Evolutionary conservation across 495 filamentous ascomycete genomes (phyloP).

Genomic region (Pseudomonodictys pantanalensis): DNA sequence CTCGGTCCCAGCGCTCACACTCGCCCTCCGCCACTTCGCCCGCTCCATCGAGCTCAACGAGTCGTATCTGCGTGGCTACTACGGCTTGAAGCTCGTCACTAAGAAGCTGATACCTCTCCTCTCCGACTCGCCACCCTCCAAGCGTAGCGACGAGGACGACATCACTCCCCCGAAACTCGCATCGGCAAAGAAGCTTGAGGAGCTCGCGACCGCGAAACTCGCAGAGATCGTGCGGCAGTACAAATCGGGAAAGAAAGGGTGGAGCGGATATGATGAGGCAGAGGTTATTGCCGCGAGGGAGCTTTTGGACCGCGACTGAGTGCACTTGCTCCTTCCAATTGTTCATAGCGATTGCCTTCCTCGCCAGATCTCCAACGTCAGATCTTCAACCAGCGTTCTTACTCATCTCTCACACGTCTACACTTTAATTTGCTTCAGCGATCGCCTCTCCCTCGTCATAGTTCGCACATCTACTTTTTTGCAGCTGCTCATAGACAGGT

Average conservation of each 20-base stretch:
- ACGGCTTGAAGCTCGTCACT: constrained; percentile 75
- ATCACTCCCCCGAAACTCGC: constrained; percentile 41
- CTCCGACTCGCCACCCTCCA: constrained; percentile 11
- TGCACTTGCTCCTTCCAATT: no score
- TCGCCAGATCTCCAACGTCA: no score
- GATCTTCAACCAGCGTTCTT: no score
- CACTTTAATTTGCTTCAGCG: no score
- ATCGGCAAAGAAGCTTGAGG: constrained; percentile 65
- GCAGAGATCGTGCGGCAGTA: constrained; percentile 68
- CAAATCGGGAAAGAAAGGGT: constrained; percentile 58
- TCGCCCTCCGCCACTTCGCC: constrained; percentile 78
- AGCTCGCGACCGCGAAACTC: constrained; percentile 69
- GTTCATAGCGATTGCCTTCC: no score
- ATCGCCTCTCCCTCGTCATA: no score
- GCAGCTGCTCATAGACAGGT: no score
- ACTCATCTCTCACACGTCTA: no score
- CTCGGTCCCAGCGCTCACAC: constrained; percentile 54
- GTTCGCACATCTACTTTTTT: no score
- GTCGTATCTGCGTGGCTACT: constrained; percentile 86
- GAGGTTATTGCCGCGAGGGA: constrained; percentile 77
- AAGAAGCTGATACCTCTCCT: constrained; percentile 36
- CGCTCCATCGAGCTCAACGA: constrained; percentile 91
- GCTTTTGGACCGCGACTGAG: constrained; percentile 60
- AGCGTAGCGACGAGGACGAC: constrained; percentile 40
- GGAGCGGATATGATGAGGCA: constrained; percentile 67